phyloP scores from a whole-genome alignment of 352 stramenopile genomes.

The Globisporangium lucens region DNA sequence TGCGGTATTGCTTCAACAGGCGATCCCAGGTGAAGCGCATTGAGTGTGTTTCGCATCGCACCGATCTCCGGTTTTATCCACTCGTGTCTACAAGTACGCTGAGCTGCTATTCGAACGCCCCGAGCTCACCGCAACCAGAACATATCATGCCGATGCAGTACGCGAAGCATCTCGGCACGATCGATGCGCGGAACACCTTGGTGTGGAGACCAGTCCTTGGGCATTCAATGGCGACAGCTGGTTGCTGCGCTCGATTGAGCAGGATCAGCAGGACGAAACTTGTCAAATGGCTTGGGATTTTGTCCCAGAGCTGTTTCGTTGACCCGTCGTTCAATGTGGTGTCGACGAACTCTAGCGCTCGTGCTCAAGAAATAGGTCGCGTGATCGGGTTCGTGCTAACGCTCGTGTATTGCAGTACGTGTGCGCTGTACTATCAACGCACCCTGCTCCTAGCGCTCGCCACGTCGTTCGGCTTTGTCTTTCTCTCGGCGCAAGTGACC shows the following conservation, averaged over 20 bases:
- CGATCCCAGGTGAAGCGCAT: background rate
- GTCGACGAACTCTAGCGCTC: no score
- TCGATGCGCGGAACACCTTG: background rate
- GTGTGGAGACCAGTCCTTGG: background rate
- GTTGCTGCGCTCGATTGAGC: background rate
- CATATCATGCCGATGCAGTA: conserved; percentile 1
- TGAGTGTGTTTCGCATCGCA: conserved; percentile 11
- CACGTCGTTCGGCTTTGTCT: conserved; percentile 19
- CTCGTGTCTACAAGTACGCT: no score
- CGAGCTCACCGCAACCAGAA: background rate
- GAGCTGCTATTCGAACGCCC: no score
- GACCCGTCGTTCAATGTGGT: background rate
- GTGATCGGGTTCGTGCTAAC: background rate
- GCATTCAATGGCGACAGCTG: background rate
- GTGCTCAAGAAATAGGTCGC: background rate
- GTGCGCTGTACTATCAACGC: conserved; percentile 7
- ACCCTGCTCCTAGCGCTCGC: background rate
- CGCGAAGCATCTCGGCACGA: conserved; percentile 1
- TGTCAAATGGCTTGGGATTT: background rate
- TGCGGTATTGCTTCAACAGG: background rate
- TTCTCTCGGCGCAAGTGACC: conserved; percentile 14
- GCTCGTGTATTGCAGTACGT: background rate
- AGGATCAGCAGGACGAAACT: background rate
- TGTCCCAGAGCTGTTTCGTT: background rate
- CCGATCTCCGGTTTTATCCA: background rate